Evolutionary conservation across 495 filamentous ascomycete genomes (phyloP).

Genomic region (Parachaetomium inaequale): DNA sequence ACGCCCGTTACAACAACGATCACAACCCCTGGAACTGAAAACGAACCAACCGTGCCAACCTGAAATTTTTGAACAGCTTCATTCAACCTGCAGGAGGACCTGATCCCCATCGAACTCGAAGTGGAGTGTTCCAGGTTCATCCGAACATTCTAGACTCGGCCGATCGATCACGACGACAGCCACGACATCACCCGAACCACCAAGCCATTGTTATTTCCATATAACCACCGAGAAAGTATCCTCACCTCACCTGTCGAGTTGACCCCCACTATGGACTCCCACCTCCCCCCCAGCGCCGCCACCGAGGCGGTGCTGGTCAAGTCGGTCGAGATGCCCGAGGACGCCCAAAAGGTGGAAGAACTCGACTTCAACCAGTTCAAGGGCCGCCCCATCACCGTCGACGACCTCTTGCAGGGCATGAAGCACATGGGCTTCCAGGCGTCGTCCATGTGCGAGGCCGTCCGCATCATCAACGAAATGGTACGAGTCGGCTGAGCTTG

Average conservation of each 20-base stretch:
- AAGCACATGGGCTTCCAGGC: conserved; percentile 89
- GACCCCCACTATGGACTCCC: conserved; percentile 26
- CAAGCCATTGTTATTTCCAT: neutral
- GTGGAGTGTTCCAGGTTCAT: neutral
- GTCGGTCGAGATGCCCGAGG: conserved; percentile 76
- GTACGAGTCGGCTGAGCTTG: conserved; percentile 44
- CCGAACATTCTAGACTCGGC: neutral
- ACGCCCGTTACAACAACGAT: no score
- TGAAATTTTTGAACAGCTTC: no score
- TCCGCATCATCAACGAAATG: conserved; percentile 92
- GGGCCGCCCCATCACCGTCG: conserved; percentile 71
- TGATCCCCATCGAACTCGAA: neutral
- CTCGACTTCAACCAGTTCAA: conserved; percentile 83
- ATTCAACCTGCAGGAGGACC: neutral
- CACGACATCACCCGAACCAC: no score
- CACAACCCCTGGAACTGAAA: no score
- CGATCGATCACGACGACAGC: neutral
- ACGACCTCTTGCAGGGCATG: conserved; percentile 80
- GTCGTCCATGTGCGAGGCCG: conserved; percentile 75
- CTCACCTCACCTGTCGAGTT: neutral
- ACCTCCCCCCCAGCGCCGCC: conserved; percentile 59
- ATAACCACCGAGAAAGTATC: neutral
- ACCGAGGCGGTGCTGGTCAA: conserved; percentile 84
- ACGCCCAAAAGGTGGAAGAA: conserved; percentile 69
- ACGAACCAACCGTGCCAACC: no score